Evolutionary conservation across 1,139 yeast species (phyloP).

Genomic region (Debaryomyces robertsiae): DNA sequence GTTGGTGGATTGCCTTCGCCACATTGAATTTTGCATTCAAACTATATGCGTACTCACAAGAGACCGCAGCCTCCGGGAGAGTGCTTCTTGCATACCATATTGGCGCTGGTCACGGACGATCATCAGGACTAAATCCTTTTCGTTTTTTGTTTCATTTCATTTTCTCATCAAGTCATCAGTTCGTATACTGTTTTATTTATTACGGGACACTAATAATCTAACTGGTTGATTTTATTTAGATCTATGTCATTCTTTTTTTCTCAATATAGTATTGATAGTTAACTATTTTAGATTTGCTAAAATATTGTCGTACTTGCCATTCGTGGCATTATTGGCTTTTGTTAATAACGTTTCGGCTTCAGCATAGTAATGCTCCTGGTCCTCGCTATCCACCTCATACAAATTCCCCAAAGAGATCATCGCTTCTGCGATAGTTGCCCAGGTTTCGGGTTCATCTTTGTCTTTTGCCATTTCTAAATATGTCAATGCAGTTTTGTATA

Average conservation of each 20-base stretch:
- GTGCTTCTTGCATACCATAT: too few relatives aligned
- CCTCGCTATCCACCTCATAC: slow-evolving; percentile 60
- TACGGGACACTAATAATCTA: slow-evolving; percentile 5
- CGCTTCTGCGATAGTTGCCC: slow-evolving; percentile 87
- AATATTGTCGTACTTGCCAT: slow-evolving; percentile 68
- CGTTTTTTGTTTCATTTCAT: slow-evolving; percentile 1
- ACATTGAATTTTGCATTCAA: background rate
- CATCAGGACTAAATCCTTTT: too few relatives aligned
- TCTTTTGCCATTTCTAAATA: slow-evolving; percentile 62
- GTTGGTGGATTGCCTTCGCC: background rate
- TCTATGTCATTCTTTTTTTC: background rate
- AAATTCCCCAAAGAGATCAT: slow-evolving; percentile 77
- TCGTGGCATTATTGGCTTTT: slow-evolving; percentile 74
- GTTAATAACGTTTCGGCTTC: slow-evolving; percentile 65
- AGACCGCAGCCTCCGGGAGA: background rate
- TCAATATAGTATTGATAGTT: slow-evolving; percentile 1
- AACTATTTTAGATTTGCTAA: slow-evolving; percentile 41
- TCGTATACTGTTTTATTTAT: background rate
- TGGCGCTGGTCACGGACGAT: too few relatives aligned
- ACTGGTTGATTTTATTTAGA: slow-evolving; percentile 3
- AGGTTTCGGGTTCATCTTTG: slow-evolving; percentile 74
- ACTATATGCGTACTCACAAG: background rate
- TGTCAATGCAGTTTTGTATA: slow-evolving; percentile 57
- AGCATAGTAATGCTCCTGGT: slow-evolving; percentile 64
- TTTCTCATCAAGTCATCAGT: background rate